Conservation (phyloP, 768 basidiomycete genomes). For the Vararia minispora region DNA sequence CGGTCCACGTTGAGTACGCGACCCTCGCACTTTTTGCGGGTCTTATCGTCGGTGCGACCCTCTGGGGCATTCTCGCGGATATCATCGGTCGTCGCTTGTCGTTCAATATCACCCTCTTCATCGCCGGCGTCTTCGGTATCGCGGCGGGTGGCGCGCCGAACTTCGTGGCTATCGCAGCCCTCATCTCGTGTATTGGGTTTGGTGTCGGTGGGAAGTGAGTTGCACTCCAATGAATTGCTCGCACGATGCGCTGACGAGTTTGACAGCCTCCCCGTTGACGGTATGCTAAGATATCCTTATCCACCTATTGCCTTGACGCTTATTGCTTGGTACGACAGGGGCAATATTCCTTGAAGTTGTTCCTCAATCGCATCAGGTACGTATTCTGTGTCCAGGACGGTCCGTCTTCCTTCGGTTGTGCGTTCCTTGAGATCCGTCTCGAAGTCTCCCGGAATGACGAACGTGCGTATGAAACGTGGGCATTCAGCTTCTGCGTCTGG, state of each 20-base stretch:
- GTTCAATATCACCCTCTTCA: conserved; percentile 30
- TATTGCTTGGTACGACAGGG: conserved; percentile 21
- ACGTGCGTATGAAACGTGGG: conserved; percentile 6
- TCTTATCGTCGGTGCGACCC: conserved; percentile 35
- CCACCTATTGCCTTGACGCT: conserved; percentile 5
- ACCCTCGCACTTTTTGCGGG: conserved; percentile 37
- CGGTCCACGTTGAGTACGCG: conserved; percentile 31
- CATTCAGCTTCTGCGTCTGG: conserved; percentile 6
- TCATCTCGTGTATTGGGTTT: conserved; percentile 35
- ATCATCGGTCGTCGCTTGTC: conserved; percentile 35
- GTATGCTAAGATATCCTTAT: not conserved
- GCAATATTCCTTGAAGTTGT: conserved; percentile 36
- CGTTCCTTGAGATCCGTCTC: conserved; percentile 2
- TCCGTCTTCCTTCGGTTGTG: conserved; percentile 2
- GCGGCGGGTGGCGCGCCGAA: conserved; percentile 35
- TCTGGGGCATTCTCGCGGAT: conserved; percentile 40
- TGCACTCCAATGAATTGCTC: conserved; percentile 21
- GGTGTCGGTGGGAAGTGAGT: conserved; percentile 35
- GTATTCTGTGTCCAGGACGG: conserved; percentile 2
- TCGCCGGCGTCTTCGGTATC: conserved; percentile 37
- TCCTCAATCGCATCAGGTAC: conserved; percentile 30
- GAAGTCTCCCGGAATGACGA: conserved; percentile 1
- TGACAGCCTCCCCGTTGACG: conserved; percentile 32
- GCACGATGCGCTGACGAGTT: conserved; percentile 2
- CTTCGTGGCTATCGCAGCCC: conserved; percentile 30